These are phyloP conservation scores for Suillus decipiens DNA, from an alignment of 768 basidiomycete species.

Conservation along the genomic window DNA sequence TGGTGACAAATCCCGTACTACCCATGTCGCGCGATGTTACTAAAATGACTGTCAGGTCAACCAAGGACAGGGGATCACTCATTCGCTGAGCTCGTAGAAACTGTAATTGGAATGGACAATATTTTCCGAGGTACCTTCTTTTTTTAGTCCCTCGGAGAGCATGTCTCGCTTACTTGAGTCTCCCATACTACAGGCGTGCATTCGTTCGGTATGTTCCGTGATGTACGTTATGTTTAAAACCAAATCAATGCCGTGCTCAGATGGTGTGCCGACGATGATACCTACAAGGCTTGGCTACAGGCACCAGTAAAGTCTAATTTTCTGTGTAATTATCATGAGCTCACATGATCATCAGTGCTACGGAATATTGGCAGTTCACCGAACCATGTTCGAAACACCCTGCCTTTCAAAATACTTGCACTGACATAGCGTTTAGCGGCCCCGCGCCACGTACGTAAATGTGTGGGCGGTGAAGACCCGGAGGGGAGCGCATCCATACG, in stretches of 20 bases:
- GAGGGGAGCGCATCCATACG: conserved; percentile 49
- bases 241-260: conserved; percentile 25
- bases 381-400: conserved; percentile 37
- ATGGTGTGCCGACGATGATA: conserved; percentile 55
- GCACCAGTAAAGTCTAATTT: conserved; percentile 37
- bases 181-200: conserved; percentile 39
- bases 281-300: conserved; percentile 46
- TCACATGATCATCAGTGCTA: conserved; percentile 25
- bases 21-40: neutral
- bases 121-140: conserved; percentile 42
- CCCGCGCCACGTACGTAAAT: conserved; percentile 41
- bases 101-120: conserved; percentile 35
- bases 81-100: conserved; percentile 44
- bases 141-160: neutral
- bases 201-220: conserved; percentile 36
- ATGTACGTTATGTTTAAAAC: neutral
- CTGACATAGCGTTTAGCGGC: conserved; percentile 20
- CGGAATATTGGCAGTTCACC: conserved; percentile 50
- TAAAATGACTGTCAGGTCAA: conserved; percentile 41
- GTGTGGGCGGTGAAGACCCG: conserved; percentile 47
- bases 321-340: conserved; percentile 15
- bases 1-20: conserved; percentile 32
- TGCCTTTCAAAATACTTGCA: neutral
- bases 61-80: conserved; percentile 46
- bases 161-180: conserved; percentile 2